Evolutionary conservation across 176 grass and related monocot genomes (phyloP).

Genomic region (Oryza glaberrima): DNA sequence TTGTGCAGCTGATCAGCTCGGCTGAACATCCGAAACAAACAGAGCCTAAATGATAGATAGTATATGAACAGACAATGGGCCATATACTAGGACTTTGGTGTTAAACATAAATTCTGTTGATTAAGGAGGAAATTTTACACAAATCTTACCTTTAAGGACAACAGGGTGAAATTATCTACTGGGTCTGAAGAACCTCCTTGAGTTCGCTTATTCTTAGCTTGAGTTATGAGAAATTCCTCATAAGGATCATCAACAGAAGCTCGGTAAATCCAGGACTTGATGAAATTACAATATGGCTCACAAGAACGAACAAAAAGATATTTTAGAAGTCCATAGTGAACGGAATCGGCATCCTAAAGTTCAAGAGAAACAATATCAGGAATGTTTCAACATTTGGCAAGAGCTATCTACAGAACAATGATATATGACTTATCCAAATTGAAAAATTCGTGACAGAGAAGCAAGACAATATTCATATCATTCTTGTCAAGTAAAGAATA

Average conservation of each 20-base stretch:
- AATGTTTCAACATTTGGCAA: slow-evolving; percentile 17
- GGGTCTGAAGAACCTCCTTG: slow-evolving; percentile 40
- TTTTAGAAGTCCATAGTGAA: slow-evolving; percentile 84
- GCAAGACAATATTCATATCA: not conserved
- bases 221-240: slow-evolving; percentile 74
- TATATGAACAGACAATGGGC: not conserved
- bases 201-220: slow-evolving; percentile 42
- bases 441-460: not conserved
- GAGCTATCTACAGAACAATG: slow-evolving; percentile 32
- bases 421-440: slow-evolving; percentile 10
- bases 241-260: slow-evolving; percentile 80
- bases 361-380: slow-evolving; percentile 42
- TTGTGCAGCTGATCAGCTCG: no score
- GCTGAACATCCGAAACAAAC: no score
- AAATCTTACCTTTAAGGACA: slow-evolving; percentile 64
- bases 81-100: slow-evolving; percentile 11
- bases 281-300: slow-evolving; percentile 88
- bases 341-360: slow-evolving; percentile 84
- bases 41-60: slow-evolving; percentile 9
- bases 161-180: slow-evolving; percentile 42
- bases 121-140: not conserved
- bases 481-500: slow-evolving; percentile 10
- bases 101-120: slow-evolving; percentile 11
- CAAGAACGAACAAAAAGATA: slow-evolving; percentile 84
- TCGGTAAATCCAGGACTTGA: slow-evolving; percentile 96